These are phyloP conservation scores for Didymella sp. DNA, from an alignment of 2,329 filamentous ascomycete species.

Conservation along the genomic window DNA sequence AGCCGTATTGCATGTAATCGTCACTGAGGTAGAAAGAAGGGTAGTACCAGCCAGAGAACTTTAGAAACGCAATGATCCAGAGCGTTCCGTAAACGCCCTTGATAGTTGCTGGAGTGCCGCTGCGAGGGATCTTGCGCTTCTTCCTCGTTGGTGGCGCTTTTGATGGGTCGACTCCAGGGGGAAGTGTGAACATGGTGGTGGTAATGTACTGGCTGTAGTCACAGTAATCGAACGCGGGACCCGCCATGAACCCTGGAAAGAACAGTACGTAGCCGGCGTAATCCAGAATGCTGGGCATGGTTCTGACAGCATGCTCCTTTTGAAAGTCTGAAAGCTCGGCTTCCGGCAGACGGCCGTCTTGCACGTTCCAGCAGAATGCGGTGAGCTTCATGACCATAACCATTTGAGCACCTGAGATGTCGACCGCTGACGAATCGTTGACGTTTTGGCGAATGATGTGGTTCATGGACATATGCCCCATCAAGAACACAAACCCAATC, in stretches of 20 bases:
- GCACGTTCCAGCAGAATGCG: conserved; percentile 97
- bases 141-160: conserved; percentile 87
- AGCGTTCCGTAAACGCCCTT: conserved; percentile 76
- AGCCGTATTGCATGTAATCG: conserved; percentile 69
- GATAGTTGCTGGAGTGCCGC: conserved; percentile 79
- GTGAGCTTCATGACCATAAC: conserved; percentile 97
- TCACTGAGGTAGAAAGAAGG: conserved; percentile 69
- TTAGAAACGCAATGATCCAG: conserved; percentile 82
- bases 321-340: conserved; percentile 86
- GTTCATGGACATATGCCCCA: conserved; percentile 92
- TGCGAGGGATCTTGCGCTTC: conserved; percentile 90
- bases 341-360: conserved; percentile 83
- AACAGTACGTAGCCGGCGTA: conserved; percentile 92
- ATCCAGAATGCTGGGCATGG: conserved; percentile 79
- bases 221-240: conserved; percentile 91
- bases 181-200: conserved; percentile 91
- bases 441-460: conserved; percentile 82
- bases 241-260: conserved; percentile 88
- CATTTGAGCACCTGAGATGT: conserved; percentile 96
- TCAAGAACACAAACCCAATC: conserved; percentile 91
- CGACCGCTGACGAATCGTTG: conserved; percentile 70
- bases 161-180: conserved; percentile 78
- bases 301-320: conserved; percentile 76
- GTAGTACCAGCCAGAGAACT: conserved; percentile 72
- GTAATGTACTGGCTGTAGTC: conserved; percentile 94